Evolutionary conservation across 306 rosid species (phyloP).

Genomic region (Oxytropis ochrocephala): DNA sequence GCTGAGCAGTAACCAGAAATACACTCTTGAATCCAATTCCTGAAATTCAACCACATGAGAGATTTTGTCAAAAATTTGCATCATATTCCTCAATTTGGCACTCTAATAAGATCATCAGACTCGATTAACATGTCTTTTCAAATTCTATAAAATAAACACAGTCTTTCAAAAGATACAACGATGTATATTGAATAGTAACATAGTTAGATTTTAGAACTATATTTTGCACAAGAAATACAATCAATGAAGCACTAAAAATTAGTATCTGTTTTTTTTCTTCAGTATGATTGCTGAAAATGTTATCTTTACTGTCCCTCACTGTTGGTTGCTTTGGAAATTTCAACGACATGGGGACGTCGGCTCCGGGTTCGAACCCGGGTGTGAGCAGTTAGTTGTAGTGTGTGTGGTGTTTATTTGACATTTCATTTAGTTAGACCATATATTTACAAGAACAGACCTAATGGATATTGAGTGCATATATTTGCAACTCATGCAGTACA

Average conservation of each 20-base stretch:
- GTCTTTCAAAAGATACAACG: not conserved
- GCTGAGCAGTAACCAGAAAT: conserved; percentile 56
- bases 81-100: not conserved
- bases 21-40: conserved; percentile 91
- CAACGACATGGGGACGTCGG: too few relatives aligned
- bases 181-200: not conserved
- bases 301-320: too few relatives aligned
- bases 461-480: not conserved
- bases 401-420: too few relatives aligned
- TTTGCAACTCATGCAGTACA: not conserved
- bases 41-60: conserved; percentile 25
- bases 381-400: too few relatives aligned
- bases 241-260: not conserved
- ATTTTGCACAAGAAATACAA: not conserved
- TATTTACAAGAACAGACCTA: not conserved
- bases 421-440: too few relatives aligned
- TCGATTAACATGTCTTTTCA: too few relatives aligned
- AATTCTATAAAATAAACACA: too few relatives aligned
- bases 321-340: too few relatives aligned
- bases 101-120: not conserved
- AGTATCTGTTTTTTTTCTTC: not conserved
- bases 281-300: not conserved
- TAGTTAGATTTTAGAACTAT: not conserved
- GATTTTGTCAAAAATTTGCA: conserved; percentile 1
- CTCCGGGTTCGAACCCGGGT: too few relatives aligned